A percentile compares a stretch with the other conserved stretches of the same genome.
Conservation (phyloP, 1,284 basidiomycete species). For the Laetiporus sulphureus region DNA sequence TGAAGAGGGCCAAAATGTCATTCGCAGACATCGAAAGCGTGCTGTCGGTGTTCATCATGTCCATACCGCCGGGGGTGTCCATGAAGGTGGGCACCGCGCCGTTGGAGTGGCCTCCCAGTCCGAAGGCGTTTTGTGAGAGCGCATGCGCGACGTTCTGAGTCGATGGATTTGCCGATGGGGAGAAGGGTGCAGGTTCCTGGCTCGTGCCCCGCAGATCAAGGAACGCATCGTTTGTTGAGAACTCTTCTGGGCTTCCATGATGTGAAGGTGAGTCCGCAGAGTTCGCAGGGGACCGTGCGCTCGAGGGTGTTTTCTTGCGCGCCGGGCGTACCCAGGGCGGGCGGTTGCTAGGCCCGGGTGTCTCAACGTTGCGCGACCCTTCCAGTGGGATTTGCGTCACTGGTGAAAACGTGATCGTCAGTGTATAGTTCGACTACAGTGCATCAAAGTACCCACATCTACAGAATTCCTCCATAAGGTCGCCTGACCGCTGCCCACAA, state of each 20-base stretch:
- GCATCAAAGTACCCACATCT: constrained; percentile 52
- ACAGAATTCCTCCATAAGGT: constrained; percentile 90
- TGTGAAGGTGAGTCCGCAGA: constrained; percentile 45
- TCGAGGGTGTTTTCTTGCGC: constrained; percentile 60
- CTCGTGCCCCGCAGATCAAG: constrained; percentile 29
- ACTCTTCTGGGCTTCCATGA: constrained; percentile 57
- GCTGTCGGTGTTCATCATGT: constrained; percentile 15
- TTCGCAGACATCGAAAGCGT: constrained; percentile 24
- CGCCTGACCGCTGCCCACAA: constrained; percentile 81
- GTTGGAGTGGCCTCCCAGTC: constrained; percentile 13
- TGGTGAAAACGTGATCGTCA: constrained; percentile 24
- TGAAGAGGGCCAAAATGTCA: constrained; percentile 31
- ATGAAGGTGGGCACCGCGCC: constrained; percentile 22
- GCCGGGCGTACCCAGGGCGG: constrained; percentile 86
- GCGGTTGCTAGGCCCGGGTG: constrained; percentile 42
- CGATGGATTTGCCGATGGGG: constrained; percentile 9
- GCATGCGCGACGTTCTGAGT: constrained; percentile 13
- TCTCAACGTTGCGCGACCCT: constrained; percentile 39
- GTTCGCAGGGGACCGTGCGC: constrained; percentile 32
- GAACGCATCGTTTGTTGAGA: constrained; percentile 58
- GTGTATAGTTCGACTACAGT: background rate
- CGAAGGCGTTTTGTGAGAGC: constrained; percentile 18
- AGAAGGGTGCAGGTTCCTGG: constrained; percentile 17
- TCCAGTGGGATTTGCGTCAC: constrained; percentile 87
- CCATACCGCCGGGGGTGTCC: constrained; percentile 21